Percentiles rank a stretch among this genome's conserved stretches.
Conservation (phyloP, 768 basidiomycete genomes). For the Termitomyces sp. region DNA sequence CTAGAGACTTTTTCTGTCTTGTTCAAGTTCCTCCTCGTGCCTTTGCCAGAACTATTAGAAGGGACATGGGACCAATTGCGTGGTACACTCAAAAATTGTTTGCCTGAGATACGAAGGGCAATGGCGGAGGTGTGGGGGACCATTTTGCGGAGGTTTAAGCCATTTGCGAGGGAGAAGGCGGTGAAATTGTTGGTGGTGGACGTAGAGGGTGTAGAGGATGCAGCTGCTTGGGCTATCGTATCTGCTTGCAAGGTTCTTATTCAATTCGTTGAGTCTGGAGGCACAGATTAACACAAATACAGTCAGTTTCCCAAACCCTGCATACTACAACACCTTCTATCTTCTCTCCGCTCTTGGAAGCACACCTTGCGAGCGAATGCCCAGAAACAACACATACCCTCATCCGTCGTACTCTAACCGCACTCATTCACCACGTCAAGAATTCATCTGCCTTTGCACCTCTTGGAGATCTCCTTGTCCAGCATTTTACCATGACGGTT, state of each 20-base stretch:
- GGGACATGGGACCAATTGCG: conserved; percentile 57
- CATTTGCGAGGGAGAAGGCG: conserved; percentile 47
- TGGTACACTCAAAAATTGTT: conserved; percentile 48
- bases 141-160: conserved; percentile 66
- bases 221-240: conserved; percentile 68
- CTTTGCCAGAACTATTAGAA: conserved; percentile 49
- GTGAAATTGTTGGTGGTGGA: conserved; percentile 49
- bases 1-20: conserved; percentile 63
- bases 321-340: conserved; percentile 71
- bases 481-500: conserved; percentile 24
- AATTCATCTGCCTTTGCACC: conserved; percentile 56
- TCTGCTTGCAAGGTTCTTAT: conserved; percentile 70
- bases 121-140: conserved; percentile 88
- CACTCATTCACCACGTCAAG: conserved; percentile 80
- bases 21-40: conserved; percentile 71
- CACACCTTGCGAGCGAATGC: conserved; percentile 37
- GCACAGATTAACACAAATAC: conserved; percentile 4
- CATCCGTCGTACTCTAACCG: conserved; percentile 68
- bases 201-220: conserved; percentile 49
- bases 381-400: conserved; percentile 45
- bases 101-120: conserved; percentile 67
- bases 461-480: conserved; percentile 48
- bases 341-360: conserved; percentile 49
- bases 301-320: conserved; percentile 81
- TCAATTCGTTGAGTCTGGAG: not conserved